Evolutionary conservation across 1,139 yeast species (phyloP).

Genomic region (Suzukiozyma palmioleophila): DNA sequence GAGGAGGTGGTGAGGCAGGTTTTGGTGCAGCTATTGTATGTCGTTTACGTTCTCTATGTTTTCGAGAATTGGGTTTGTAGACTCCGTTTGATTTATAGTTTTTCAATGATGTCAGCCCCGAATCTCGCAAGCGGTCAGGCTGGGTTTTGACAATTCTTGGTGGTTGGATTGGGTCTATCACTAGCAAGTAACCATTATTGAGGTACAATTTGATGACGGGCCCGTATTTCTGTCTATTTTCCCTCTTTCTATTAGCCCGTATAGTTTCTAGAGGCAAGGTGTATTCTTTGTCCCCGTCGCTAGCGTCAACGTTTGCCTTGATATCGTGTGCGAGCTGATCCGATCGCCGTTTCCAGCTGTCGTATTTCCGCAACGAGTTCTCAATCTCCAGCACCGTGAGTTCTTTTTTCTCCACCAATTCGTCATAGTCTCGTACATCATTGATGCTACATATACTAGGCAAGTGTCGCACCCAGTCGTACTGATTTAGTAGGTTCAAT

Average conservation of each 20-base stretch:
- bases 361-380: slow-evolving; percentile 43
- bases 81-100: slow-evolving; percentile 2
- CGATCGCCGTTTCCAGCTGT: slow-evolving; percentile 36
- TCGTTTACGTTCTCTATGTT: neutral
- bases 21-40: no score
- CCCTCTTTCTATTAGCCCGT: slow-evolving; percentile 15
- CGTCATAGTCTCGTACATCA: slow-evolving; percentile 42
- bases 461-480: slow-evolving; percentile 53
- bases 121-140: neutral
- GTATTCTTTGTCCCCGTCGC: slow-evolving; percentile 17
- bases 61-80: neutral
- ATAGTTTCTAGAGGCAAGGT: slow-evolving; percentile 17
- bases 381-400: slow-evolving; percentile 51
- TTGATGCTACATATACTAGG: slow-evolving; percentile 51
- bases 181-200: slow-evolving; percentile 24
- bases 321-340: slow-evolving; percentile 25
- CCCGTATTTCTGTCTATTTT: slow-evolving; percentile 18
- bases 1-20: no score
- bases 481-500: slow-evolving; percentile 41
- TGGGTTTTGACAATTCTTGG: slow-evolving; percentile 18
- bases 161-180: slow-evolving; percentile 28
- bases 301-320: slow-evolving; percentile 13
- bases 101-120: no score
- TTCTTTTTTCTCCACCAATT: slow-evolving; percentile 45
- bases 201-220: slow-evolving; percentile 24